Percentiles rank a stretch among this genome's conserved stretches.
Evolutionary conservation across 148 eudicot species (phyloP).

Genomic region (Chenopodium album): DNA sequence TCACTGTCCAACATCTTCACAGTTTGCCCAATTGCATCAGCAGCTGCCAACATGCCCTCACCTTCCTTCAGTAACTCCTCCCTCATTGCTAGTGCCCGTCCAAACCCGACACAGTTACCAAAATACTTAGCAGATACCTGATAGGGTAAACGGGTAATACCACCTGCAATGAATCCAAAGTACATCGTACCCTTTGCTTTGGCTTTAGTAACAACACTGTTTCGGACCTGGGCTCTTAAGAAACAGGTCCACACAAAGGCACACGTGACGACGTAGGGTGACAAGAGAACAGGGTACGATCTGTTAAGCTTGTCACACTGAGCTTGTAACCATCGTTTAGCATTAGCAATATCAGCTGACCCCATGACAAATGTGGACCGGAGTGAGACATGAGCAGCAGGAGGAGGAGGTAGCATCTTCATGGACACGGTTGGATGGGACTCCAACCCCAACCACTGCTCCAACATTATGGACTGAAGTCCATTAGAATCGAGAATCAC

Average conservation of each 20-base stretch:
- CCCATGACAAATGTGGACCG: conserved; percentile 49
- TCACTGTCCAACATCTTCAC: conserved; percentile 32
- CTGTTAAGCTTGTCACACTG: conserved; percentile 27
- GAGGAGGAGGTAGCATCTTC: not conserved
- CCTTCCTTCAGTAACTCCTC: conserved; percentile 31
- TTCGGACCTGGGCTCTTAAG: conserved; percentile 19
- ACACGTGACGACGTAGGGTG: conserved; percentile 49
- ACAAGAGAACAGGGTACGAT: conserved; percentile 23
- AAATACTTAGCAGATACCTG: conserved; percentile 37
- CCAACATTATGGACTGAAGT: conserved; percentile 27
- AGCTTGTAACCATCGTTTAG: conserved; percentile 32
- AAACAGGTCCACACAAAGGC: conserved; percentile 47
- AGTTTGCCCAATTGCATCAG: conserved; percentile 37
- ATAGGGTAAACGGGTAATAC: conserved; percentile 38
- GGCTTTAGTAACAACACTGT: not conserved
- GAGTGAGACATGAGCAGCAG: conserved; percentile 8
- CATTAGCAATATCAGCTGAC: conserved; percentile 32
- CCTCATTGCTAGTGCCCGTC: conserved; percentile 24
- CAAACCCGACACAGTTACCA: conserved; percentile 45
- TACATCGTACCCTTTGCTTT: conserved; percentile 21
- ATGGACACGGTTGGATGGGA: not conserved
- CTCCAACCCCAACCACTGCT: conserved; percentile 16
- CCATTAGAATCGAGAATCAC: conserved; percentile 36
- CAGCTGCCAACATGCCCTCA: conserved; percentile 48
- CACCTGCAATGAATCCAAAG: conserved; percentile 50